Evolutionary conservation across 176 grass and related monocot genomes (phyloP), one percentile per base, ranked within the genome.

Genomic region (Carex littledalei): DNA sequence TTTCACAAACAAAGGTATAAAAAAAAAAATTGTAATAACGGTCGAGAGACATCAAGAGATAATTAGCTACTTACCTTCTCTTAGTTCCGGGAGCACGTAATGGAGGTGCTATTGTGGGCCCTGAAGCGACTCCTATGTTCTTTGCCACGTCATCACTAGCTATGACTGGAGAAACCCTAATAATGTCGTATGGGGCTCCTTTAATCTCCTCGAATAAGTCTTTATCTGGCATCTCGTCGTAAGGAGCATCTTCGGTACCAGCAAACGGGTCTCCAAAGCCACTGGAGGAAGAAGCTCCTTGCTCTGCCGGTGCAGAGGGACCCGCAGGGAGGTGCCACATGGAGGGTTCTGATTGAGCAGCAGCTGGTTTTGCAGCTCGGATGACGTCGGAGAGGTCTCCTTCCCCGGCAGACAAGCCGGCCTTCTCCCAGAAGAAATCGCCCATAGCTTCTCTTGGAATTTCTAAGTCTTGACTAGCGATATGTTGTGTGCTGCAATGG

Each of bases 321-420:
- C n/a, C 62, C 11, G 29, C 63, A 29, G 61, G 81, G 64, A 83
- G 21, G 43, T 47, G 81, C 81, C 81, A 83, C n/a, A 41, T 68
- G 41, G 61, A 43, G 14, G 62, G 41, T 52, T 83, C 62, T 22
- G 63, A 45, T 54, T 68, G 81, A 14, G 18, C 61, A 31, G 5
- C 16, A 31, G 6, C 17, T 8, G 61, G 63, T 83, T 83, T 63
- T 12, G 81, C 81, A 12, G 88, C 81, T 1, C 90, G 76, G 10
- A 97, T 89, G 2, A 94, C 63, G 29, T 94, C 92, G 0, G 88
- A 94, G 81, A 94, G 92, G 47, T 92, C 92, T 76, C 92, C 92
- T 88, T 92, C 90, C 8, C 91, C 93, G 70, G 49, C 16, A 14
- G 77, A 67, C 43, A 49, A 18, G 3, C 80, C 81, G 61, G 85